Conservation (phyloP, 352 stramenopile genomes). For the Pseudoperonospora humuli region DNA sequence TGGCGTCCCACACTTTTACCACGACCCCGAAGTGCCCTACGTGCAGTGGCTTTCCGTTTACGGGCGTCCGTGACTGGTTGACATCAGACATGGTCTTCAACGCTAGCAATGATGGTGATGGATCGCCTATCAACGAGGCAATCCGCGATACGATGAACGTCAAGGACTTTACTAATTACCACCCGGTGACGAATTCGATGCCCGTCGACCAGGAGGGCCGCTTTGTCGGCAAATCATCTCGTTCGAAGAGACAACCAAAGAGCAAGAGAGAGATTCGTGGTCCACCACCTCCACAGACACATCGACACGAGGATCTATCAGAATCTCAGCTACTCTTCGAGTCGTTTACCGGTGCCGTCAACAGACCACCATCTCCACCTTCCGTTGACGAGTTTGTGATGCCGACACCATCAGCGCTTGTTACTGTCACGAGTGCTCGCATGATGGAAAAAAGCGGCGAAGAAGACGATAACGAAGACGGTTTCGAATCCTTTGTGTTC, state of each 20-base stretch:
- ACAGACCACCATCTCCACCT: conserved; percentile 20
- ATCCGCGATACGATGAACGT: conserved; percentile 66
- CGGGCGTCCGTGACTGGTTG: conserved; percentile 70
- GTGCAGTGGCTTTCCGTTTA: conserved; percentile 67
- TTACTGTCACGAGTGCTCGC: no score
- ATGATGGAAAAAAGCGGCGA: conserved; percentile 18
- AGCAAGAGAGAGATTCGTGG: conserved; percentile 6
- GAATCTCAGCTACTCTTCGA: conserved; percentile 10
- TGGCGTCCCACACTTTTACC: conserved; percentile 79
- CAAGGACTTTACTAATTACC: conserved; percentile 67
- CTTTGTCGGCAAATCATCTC: conserved; percentile 31
- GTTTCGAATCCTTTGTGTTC: conserved; percentile 24
- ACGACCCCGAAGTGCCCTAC: conserved; percentile 72
- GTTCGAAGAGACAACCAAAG: conserved; percentile 6
- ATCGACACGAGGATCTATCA: conserved; percentile 16
- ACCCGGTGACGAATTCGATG: conserved; percentile 36
- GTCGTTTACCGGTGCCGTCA: conserved; percentile 23
- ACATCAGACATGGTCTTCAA: conserved; percentile 28
- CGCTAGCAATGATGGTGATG: not conserved
- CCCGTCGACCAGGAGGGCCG: conserved; percentile 59
- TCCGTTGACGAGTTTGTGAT: conserved; percentile 26
- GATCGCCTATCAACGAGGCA: conserved; percentile 25
- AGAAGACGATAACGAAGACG: conserved; percentile 22
- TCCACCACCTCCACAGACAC: conserved; percentile 4
- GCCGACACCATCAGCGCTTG: no score